Conservation (phyloP, 2,329 filamentous ascomycete species). For the Talaromyces sp. region DNA sequence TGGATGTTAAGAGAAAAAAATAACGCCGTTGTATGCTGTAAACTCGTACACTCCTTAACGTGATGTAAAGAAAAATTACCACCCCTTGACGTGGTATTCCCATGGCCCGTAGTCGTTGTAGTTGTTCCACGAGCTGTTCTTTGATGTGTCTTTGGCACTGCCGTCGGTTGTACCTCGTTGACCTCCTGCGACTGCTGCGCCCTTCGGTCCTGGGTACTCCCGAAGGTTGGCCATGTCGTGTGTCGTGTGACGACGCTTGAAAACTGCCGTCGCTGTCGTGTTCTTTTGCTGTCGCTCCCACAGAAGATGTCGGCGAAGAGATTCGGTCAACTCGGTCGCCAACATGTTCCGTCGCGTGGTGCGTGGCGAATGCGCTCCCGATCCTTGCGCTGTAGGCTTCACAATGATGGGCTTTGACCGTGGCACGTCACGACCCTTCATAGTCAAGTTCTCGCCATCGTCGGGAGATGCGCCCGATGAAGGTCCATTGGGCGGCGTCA, state of each 20-base stretch:
- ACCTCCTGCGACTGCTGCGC: slow-evolving; percentile 45
- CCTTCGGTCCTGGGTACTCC: slow-evolving; percentile 67
- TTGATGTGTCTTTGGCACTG: slow-evolving; percentile 57
- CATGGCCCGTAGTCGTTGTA: slow-evolving; percentile 80
- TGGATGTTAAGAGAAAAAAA: slow-evolving; percentile 1
- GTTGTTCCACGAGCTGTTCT: slow-evolving; percentile 76
- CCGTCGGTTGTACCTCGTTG: slow-evolving; percentile 27
- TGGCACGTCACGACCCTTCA: slow-evolving; percentile 60
- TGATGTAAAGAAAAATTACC: slow-evolving; percentile 52
- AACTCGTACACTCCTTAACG: slow-evolving; percentile 8
- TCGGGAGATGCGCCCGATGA: slow-evolving; percentile 59
- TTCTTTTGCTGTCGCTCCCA: slow-evolving; percentile 96
- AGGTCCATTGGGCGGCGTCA: slow-evolving; percentile 65
- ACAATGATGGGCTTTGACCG: slow-evolving; percentile 78
- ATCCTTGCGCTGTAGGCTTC: slow-evolving; percentile 64
- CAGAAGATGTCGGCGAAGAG: slow-evolving; percentile 81
- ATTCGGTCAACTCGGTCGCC: slow-evolving; percentile 88
- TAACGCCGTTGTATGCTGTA: slow-evolving; percentile 8
- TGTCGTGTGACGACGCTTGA: slow-evolving; percentile 86
- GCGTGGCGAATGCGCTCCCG: slow-evolving; percentile 78
- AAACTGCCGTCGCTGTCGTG: slow-evolving; percentile 78
- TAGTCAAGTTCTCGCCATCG: slow-evolving; percentile 60
- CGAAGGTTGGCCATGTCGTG: slow-evolving; percentile 86
- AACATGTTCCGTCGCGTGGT: slow-evolving; percentile 96
- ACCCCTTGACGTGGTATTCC: slow-evolving; percentile 82